phyloP scores from a whole-genome alignment of 805 yeast genomes.

The Soucietia sequanensis region DNA sequence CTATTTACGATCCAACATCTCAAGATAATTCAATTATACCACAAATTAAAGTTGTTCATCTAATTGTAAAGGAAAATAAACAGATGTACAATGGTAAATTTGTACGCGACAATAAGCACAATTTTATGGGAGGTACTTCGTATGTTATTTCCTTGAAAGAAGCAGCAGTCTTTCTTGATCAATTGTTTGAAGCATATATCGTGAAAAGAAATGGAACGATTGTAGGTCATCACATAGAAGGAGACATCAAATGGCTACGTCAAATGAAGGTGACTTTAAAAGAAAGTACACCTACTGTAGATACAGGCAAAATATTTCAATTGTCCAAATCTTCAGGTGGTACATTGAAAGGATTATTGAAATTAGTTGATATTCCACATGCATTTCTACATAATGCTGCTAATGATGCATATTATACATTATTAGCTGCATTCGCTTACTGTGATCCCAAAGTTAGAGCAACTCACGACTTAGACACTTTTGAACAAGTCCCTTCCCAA shows the following conservation, averaged over 20 bases:
- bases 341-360: conserved; percentile 45
- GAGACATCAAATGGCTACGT: conserved; percentile 54
- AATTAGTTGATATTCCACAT: conserved; percentile 52
- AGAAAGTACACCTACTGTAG: conserved; percentile 27
- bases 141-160: conserved; percentile 35
- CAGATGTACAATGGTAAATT: conserved; percentile 44
- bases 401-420: conserved; percentile 66
- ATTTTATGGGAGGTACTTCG: conserved; percentile 52
- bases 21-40: conserved; percentile 41
- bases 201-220: conserved; percentile 27
- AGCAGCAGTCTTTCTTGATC: conserved; percentile 39
- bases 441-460: conserved; percentile 47
- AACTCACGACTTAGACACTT: conserved; percentile 13
- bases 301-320: conserved; percentile 49
- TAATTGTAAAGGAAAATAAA: conserved; percentile 46
- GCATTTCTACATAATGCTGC: conserved; percentile 68
- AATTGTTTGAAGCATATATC: conserved; percentile 45
- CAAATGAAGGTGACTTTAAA: conserved; percentile 50
- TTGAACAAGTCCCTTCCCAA: not conserved
- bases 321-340: conserved; percentile 40
- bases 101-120: conserved; percentile 54
- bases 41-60: conserved; percentile 36
- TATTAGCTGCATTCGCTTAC: conserved; percentile 48
- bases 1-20: conserved; percentile 53
- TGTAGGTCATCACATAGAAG: conserved; percentile 60